These are phyloP conservation scores for Leishmania guyanensis DNA, from an alignment of 208 protist species.

Conservation along the genomic window DNA sequence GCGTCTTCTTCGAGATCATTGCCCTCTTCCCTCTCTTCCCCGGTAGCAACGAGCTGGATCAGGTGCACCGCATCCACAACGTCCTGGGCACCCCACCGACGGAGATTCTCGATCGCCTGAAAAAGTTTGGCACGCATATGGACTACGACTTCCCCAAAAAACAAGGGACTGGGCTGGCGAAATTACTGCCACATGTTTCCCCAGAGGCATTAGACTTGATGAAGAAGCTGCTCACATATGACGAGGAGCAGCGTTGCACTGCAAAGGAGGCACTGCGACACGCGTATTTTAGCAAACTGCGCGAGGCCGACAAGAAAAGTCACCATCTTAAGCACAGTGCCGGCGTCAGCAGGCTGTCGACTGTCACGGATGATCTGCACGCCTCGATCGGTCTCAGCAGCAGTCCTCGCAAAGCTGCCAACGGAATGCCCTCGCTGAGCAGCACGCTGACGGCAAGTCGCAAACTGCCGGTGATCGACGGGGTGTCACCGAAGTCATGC, in stretches of 20 bases:
- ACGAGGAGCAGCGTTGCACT: constrained; percentile 88
- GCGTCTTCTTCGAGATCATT: constrained; percentile 88
- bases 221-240: constrained; percentile 82
- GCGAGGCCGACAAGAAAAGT: constrained; percentile 52
- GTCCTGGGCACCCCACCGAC: constrained; percentile 89
- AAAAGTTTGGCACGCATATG: constrained; percentile 58
- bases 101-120: constrained; percentile 74
- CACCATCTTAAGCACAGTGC: constrained; percentile 17
- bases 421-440: constrained; percentile 22
- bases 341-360: not conserved
- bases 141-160: constrained; percentile 78
- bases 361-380: not conserved
- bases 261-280: constrained; percentile 92
- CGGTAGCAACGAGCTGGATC: constrained; percentile 80
- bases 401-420: constrained; percentile 20
- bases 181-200: constrained; percentile 70
- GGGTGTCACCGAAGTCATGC: constrained; percentile 22
- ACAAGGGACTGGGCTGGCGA: constrained; percentile 58
- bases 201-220: constrained; percentile 87
- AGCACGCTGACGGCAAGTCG: constrained; percentile 23
- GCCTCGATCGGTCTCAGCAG: constrained; percentile 11
- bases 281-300: constrained; percentile 83
- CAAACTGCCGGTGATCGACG: constrained; percentile 28
- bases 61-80: constrained; percentile 91
- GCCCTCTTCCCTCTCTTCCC: constrained; percentile 84